A percentile compares a stretch with the other conserved stretches of the same genome.
Conservation (phyloP, 2,329 filamentous ascomycete genomes). For the Exserohilum turcica region DNA sequence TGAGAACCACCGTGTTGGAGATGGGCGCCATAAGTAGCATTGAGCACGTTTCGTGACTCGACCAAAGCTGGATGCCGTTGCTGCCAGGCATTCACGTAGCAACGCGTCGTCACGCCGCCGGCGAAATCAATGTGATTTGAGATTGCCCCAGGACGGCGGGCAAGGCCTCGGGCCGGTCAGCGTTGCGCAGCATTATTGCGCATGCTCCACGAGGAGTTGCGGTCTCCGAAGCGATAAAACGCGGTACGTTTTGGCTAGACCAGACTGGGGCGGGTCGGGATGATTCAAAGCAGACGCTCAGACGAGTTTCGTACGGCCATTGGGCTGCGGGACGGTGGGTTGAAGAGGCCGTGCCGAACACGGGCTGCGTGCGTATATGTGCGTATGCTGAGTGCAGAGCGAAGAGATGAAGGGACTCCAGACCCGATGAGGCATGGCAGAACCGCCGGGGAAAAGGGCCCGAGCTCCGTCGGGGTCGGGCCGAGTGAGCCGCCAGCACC, state of each 20-base stretch:
- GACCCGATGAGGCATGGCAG: neutral
- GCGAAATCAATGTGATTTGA: neutral
- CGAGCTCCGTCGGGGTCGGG: neutral
- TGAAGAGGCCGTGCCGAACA: neutral
- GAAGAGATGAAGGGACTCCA: neutral
- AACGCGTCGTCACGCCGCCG: neutral
- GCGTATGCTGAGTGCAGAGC: neutral
- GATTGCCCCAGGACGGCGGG: neutral
- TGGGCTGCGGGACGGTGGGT: neutral
- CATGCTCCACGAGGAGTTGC: constrained; percentile 2
- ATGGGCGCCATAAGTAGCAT: too few species aligned
- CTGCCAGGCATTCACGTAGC: neutral
- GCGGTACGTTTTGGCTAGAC: constrained; percentile 2
- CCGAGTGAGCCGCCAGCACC: neutral
- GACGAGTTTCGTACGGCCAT: neutral
- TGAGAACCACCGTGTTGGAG: too few species aligned
- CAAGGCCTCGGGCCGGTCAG: neutral
- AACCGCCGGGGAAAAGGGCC: neutral
- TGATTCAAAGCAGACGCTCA: neutral
- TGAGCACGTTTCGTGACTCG: too few species aligned
- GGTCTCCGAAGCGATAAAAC: constrained; percentile 6
- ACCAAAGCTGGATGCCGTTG: neutral
- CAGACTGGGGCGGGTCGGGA: neutral
- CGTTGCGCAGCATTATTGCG: neutral
- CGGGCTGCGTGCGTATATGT: neutral